Percentiles rank a stretch among this genome's conserved stretches.
phyloP scores from a whole-genome alignment of 257 asterid genomes.

The Solanum sitiens region DNA sequence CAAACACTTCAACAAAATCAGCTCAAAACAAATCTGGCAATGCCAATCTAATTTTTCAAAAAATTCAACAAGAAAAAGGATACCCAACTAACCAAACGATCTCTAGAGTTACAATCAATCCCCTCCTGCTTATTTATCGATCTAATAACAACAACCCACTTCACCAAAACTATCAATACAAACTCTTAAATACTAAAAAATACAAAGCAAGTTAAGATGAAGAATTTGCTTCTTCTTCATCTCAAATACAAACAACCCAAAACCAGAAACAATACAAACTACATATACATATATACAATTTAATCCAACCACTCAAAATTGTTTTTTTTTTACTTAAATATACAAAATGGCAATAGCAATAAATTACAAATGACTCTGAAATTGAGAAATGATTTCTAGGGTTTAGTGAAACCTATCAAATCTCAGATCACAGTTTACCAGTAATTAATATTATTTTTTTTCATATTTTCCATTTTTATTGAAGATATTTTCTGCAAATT shows the following conservation, averaged over 20 bases:
- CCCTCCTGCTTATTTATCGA: neutral
- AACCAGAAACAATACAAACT: neutral
- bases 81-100: neutral
- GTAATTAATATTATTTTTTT: neutral
- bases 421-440: constrained; percentile 4
- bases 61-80: neutral
- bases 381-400: neutral
- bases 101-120: neutral
- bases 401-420: constrained; percentile 6
- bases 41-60: neutral
- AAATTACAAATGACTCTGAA: constrained; percentile 1
- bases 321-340: neutral
- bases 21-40: neutral
- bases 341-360: neutral
- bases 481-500: neutral
- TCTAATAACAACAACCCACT: neutral
- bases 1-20: neutral
- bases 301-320: neutral
- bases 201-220: neutral
- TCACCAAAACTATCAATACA: neutral
- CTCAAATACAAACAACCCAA: neutral
- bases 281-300: neutral
- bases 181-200: neutral
- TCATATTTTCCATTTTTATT: neutral
- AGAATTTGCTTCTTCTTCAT: neutral